These are phyloP conservation scores for Debaryomycetaceae sp. DNA, from an alignment of 1,139 yeast species.

Conservation along the genomic window DNA sequence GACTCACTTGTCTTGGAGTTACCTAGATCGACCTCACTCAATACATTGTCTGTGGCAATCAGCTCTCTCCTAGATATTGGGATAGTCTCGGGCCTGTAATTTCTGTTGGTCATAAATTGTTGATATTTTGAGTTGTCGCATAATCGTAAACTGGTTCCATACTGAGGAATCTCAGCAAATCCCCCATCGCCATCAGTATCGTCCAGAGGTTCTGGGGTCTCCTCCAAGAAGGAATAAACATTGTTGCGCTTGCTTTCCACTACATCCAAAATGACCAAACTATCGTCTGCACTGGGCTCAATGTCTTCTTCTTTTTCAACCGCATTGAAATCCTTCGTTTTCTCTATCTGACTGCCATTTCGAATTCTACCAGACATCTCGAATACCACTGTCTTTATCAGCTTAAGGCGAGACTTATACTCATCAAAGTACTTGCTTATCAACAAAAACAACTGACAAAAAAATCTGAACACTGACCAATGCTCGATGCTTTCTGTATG, in stretches of 20 bases:
- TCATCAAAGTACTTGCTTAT: not conserved
- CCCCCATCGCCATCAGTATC: not conserved
- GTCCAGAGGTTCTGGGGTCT: not conserved
- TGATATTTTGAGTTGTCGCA: not conserved
- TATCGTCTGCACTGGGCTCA: slow-evolving; percentile 5
- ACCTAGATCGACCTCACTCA: not conserved
- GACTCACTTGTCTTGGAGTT: not conserved
- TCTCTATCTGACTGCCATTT: not conserved
- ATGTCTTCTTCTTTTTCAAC: not conserved
- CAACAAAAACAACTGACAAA: not conserved
- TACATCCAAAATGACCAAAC: slow-evolving; percentile 6
- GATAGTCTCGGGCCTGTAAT: not conserved
- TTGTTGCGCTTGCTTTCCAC: not conserved
- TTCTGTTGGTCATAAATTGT: not conserved
- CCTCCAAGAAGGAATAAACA: slow-evolving; percentile 4
- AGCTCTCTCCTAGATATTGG: not conserved
- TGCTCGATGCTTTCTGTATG: not conserved
- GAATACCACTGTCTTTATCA: not conserved
- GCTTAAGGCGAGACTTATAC: not conserved
- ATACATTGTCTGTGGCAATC: not conserved
- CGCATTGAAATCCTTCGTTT: not conserved
- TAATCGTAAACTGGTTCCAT: slow-evolving; percentile 6
- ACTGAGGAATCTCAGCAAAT: slow-evolving; percentile 2
- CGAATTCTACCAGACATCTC: not conserved
- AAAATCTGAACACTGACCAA: not conserved